Conservation (phyloP, 441 rosid species). For the Populus tomentosa region DNA sequence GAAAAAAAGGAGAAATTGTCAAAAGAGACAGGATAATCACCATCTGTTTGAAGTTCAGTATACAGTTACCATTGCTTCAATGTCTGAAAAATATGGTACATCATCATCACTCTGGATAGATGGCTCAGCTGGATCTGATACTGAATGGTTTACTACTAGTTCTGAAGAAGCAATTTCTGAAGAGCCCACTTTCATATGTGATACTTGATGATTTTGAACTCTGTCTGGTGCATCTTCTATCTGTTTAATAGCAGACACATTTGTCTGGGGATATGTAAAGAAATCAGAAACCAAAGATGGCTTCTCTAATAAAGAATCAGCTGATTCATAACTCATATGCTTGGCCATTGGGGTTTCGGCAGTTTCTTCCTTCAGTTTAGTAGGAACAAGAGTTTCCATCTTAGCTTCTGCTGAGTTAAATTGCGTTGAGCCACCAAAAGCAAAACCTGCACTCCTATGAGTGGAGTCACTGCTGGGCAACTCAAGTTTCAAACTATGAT, state of each 20-base stretch:
- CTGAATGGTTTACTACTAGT: constrained; percentile 26
- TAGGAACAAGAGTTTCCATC: constrained; percentile 18
- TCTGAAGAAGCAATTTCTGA: constrained; percentile 29
- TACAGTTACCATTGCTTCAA: constrained; percentile 83
- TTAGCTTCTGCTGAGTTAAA: constrained; percentile 21
- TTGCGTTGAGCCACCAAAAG: constrained; percentile 26
- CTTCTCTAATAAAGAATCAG: constrained; percentile 31
- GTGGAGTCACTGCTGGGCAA: constrained; percentile 26
- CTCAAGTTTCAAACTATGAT: constrained; percentile 30
- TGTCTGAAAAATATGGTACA: constrained; percentile 73
- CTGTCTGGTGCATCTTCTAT: constrained; percentile 25
- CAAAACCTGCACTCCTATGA: constrained; percentile 14
- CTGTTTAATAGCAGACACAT: constrained; percentile 29
- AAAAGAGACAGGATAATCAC: not conserved
- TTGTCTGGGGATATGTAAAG: constrained; percentile 24
- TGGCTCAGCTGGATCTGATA: constrained; percentile 39
- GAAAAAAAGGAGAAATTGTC: constrained; percentile 5
- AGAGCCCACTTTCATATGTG: constrained; percentile 29
- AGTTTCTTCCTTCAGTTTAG: constrained; percentile 40
- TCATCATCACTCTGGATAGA: constrained; percentile 66
- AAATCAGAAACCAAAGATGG: constrained; percentile 30
- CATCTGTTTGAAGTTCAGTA: constrained; percentile 1
- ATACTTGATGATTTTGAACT: constrained; percentile 35
- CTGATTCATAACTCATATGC: constrained; percentile 20
- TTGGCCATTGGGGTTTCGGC: constrained; percentile 27